Conservation (phyloP, 306 rosid genomes). For the Prunus mira region DNA sequence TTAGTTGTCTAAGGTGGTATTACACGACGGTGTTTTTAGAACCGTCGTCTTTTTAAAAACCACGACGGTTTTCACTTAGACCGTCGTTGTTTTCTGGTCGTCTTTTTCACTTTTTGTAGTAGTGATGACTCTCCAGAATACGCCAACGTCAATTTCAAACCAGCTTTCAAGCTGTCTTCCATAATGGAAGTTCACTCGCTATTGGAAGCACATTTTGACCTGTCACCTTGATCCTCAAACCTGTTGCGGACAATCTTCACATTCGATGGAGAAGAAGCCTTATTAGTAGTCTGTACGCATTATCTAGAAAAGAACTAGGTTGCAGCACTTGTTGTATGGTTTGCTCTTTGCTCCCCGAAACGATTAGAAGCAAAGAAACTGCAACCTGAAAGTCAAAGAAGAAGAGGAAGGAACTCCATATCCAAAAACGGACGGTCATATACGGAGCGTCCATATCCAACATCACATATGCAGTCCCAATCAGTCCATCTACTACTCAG, state of each 20-base stretch:
- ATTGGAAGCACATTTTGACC: constrained; percentile 62
- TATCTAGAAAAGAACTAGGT: neutral
- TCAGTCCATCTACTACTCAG: neutral
- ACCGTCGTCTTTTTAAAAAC: no score
- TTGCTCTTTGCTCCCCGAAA: neutral
- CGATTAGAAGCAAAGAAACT: neutral
- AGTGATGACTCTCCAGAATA: constrained; percentile 53
- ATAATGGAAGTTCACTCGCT: constrained; percentile 55
- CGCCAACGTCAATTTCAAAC: constrained; percentile 44
- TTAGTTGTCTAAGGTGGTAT: no score
- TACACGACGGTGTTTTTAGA: no score
- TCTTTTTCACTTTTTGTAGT: no score
- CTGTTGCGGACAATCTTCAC: neutral
- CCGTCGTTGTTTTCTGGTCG: no score
- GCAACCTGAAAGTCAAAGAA: neutral
- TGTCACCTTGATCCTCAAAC: constrained; percentile 50
- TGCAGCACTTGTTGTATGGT: neutral
- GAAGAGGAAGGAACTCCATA: neutral
- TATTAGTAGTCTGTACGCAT: constrained; percentile 8
- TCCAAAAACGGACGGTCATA: neutral
- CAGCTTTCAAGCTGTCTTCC: constrained; percentile 81
- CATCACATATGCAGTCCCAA: neutral
- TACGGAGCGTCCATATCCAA: neutral
- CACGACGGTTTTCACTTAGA: no score
- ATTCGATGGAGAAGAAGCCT: neutral